Percentiles rank a stretch among this genome's conserved stretches.
Conservation (phyloP, 768 basidiomycete species). For the Kwoniella newhampshirensis region DNA sequence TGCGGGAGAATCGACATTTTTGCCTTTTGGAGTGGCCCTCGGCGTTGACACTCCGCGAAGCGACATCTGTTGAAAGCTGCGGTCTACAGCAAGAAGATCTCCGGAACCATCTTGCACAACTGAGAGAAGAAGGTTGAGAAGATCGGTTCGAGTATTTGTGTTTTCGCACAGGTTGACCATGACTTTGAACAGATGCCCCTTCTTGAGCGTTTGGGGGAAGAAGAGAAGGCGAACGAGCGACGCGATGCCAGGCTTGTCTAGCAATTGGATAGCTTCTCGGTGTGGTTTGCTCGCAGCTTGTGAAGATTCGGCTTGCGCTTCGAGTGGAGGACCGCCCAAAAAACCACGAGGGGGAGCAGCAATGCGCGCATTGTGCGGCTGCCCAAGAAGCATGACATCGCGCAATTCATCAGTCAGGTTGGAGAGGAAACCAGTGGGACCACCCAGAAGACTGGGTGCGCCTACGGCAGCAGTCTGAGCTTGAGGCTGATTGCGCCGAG, state of each 20-base stretch:
- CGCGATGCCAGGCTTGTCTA: constrained; percentile 86
- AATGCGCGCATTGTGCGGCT: constrained; percentile 49
- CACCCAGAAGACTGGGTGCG: constrained; percentile 44
- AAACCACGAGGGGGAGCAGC: neutral
- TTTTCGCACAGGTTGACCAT: constrained; percentile 97
- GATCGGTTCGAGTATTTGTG: constrained; percentile 79
- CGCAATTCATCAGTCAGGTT: constrained; percentile 85
- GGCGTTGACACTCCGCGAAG: constrained; percentile 61
- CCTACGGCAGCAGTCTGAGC: constrained; percentile 46
- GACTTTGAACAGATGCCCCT: constrained; percentile 76
- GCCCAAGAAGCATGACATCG: constrained; percentile 81
- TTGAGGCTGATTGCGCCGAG: constrained; percentile 56
- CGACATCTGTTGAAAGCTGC: constrained; percentile 88
- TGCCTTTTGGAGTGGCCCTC: constrained; percentile 68
- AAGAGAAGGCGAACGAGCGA: constrained; percentile 88
- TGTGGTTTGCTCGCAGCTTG: constrained; percentile 43
- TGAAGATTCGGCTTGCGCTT: constrained; percentile 2
- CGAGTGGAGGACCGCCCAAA: neutral
- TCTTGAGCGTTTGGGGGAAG: constrained; percentile 88
- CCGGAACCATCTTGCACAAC: constrained; percentile 94
- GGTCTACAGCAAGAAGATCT: constrained; percentile 86
- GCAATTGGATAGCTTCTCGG: constrained; percentile 86
- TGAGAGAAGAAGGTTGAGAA: constrained; percentile 90
- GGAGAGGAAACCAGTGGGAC: constrained; percentile 85
- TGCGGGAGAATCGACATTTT: constrained; percentile 45